Evolutionary conservation across 169 alveolate species (phyloP), one percentile per base, ranked within the genome.

Genomic region (Besnoitia besnoiti): DNA sequence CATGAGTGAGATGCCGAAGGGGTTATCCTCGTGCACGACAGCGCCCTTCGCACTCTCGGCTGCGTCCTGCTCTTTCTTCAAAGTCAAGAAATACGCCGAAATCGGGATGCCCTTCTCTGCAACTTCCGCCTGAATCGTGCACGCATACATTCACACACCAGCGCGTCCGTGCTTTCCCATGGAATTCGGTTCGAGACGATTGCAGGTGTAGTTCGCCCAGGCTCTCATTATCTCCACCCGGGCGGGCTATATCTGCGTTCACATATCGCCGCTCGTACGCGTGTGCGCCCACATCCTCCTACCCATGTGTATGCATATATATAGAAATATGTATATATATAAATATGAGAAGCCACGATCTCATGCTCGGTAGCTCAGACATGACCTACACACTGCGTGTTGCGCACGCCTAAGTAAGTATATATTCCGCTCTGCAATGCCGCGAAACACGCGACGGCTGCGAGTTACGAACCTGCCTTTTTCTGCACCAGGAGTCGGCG

Each of bases 401-500:
- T n/a, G n/a, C n/a, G n/a, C n/a, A n/a, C n/a, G n/a, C n/a, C n/a
- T n/a, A n/a, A 10, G 30, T n/a, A n/a, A n/a, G n/a, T n/a, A n/a
- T n/a, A n/a, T n/a, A n/a, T n/a, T n/a, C n/a, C n/a, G n/a, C n/a
- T n/a, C n/a, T n/a, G n/a, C n/a, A n/a, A n/a, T n/a, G n/a, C n/a
- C n/a, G n/a, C n/a, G n/a, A n/a, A n/a, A n/a, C n/a, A n/a, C n/a
- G n/a, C n/a, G n/a, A n/a, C n/a, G 19, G 30, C 62, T 50, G 62
- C 62, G 10, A 19, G 30, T 50, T 50, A 10, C 62, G 62, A 4
- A 90, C 94, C 92, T 98, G 96, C 61, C 97, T 75, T 76, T 95
- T 77, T 55, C 88, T 49, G 85, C 99, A 98, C 94, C 96, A 94
- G 33, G 92, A 85, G 85, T 98, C 99, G 30, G 96, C 95, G 91